Conservation (phyloP, 345 rosid genomes). For the Salix suchowensis region DNA sequence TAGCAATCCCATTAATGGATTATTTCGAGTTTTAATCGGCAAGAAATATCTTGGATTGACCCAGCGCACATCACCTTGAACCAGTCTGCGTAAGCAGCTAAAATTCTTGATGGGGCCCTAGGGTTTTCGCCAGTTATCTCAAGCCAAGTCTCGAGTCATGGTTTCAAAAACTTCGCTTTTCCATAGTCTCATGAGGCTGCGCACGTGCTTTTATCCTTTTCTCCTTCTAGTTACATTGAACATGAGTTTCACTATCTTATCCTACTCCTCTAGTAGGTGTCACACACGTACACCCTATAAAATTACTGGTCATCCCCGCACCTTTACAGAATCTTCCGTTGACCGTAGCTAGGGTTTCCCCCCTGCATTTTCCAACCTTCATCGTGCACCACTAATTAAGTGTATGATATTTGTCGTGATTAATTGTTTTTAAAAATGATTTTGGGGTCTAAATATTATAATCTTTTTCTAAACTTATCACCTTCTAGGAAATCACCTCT, state of each 20-base stretch:
- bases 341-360: neutral
- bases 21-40: no score
- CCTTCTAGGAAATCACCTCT: conserved; percentile 36
- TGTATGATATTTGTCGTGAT: neutral
- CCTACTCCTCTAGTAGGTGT: neutral
- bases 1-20: no score
- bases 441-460: neutral
- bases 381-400: neutral
- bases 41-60: neutral
- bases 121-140: neutral
- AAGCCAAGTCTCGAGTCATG: neutral
- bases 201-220: conserved; percentile 31
- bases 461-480: neutral
- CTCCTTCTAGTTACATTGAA: conserved; percentile 8
- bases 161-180: neutral
- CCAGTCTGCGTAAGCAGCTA: neutral
- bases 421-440: no score
- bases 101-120: neutral
- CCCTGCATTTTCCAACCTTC: neutral
- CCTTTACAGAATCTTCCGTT: conserved; percentile 9
- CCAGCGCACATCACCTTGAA: neutral
- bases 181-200: conserved; percentile 30
- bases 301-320: conserved; percentile 35
- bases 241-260: neutral
- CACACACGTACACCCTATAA: neutral